Base-by-base conservation (phyloP, 1,284 basidiomycete species). In the Rhodofomes roseus region DNA sequence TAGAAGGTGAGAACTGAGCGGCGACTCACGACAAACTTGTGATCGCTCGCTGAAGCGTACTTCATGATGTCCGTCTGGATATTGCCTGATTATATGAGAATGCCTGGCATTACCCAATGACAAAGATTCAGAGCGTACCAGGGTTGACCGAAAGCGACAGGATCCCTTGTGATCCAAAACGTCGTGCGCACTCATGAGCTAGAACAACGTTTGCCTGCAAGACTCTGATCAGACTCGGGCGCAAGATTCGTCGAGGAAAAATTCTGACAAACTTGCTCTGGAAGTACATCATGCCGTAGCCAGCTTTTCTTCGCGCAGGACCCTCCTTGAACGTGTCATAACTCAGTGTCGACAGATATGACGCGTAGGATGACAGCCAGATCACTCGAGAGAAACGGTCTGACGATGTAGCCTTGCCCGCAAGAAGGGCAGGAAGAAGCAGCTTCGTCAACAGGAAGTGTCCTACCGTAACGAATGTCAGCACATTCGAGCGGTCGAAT, bases 151-250 rank as follows among this genome's bases (percentile, higher is more conserved):
- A 76, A 0, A 72, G 76, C 1, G 79, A 81, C 7, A 85, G 73
- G 39, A 86, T 76, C 18, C 80, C 81, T 58, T 82, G 68, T n/a
- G 78, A 76, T 1, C 74, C 79, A 63, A 84, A 83, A 57, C 79
- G 69, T 22, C 76, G 67, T 2, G 79, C 77, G 4, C 86, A 65
- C 61, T 83, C 81, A 37, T 77, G 77, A 0, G 82, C 72, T 51
- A 80, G 69, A 0, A 84, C 64, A 4, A 83, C 68, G 64, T 79
- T 79, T 0, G 70, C 76, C 76, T 77, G 41, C 9, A 20, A 14
- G 2, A 16, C 27, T 12, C 5, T 12, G 8, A 25, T 52, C n/a
- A 34, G 31, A n/a, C 18, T 20, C 11, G 6, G 4, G 48, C 27
- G n/a, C 9, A 6, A 9, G 6, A 29, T 34, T 12, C 39, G 23